Evolutionary conservation across 139 green algal genomes (phyloP), one percentile per base, ranked within the genome.

Genomic region (Chlorella sp.): DNA sequence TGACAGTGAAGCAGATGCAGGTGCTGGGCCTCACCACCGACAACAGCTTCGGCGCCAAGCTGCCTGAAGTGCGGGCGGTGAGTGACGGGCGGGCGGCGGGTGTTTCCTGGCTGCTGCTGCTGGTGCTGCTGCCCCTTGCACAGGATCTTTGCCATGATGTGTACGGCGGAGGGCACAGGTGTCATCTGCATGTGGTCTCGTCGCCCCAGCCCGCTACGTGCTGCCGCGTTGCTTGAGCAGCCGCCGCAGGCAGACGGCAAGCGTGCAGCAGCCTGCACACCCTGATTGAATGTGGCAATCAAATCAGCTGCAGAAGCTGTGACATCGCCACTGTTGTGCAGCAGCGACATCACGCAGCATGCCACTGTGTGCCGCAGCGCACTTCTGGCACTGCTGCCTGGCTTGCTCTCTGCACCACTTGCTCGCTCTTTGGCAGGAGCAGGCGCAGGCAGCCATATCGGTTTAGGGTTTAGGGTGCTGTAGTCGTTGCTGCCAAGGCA

Each of bases 1-100:
- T 96, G 68, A 92, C 87, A 61, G 71, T 86, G 14, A 83, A 73
- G n/a, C 93, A 96, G 89, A 96, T 96, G 89, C 83, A 69, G 32
- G 88, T 92, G 71, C 89, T 96, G 64, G 94, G 94, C 24, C 68
- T 96, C 39, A 91, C 75, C 28, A 81, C 42, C 79, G 75, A 91
- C 32, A 78, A 19, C 18, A 81, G 68, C 84, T 37, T 83, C 16
- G 75, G 30, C 37, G 75, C 76, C 30, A 73, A 66, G 61, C 30
- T 91, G 57, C 86, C 91, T 21, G 86, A 79, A 53, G 87, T 94
- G 28, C 42, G 86, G 32, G 85, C 91, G 86, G 89, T 94, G 86
- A 61, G 91, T 93, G 61, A 32, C 42, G 69, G 21, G 69, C 69
- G 26, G 69, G 26, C 69, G 22, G 22, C 64, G 64, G 64, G 64